phyloP scores from a whole-genome alignment of 257 asterid genomes.

The Solanum pinnatisectum region DNA sequence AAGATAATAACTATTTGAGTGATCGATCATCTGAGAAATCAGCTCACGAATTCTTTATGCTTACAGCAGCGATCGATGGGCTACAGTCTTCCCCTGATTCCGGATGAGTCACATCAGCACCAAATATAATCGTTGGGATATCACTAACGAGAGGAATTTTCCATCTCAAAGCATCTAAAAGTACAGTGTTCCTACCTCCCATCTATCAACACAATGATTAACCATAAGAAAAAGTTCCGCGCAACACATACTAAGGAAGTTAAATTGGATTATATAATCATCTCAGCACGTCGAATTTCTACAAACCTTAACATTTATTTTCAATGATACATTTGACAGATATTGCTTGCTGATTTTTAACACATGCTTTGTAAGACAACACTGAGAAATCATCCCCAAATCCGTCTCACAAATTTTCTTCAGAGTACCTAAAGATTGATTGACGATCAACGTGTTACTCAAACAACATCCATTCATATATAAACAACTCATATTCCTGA shows the following conservation, averaged over 20 bases:
- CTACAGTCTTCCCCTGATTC: conserved; percentile 96
- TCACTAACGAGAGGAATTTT: conserved; percentile 91
- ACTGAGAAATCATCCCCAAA: conserved; percentile 86
- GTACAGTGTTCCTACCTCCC: conserved; percentile 97
- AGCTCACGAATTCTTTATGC: neutral
- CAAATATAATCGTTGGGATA: conserved; percentile 92
- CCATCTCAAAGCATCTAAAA: conserved; percentile 83
- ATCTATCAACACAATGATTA: conserved; percentile 36
- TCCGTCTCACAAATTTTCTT: conserved; percentile 97
- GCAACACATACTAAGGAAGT: neutral
- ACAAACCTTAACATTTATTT: conserved; percentile 85
- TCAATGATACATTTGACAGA: conserved; percentile 91
- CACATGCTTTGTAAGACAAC: conserved; percentile 91
- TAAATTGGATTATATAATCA: neutral
- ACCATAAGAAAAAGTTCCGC: neutral
- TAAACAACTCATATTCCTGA: neutral
- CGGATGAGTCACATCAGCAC: conserved; percentile 98
- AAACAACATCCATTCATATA: neutral
- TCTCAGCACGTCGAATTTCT: neutral
- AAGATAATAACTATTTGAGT: neutral
- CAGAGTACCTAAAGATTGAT: conserved; percentile 51
- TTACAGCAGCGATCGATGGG: conserved; percentile 98
- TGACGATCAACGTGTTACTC: neutral
- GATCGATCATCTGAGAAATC: neutral
- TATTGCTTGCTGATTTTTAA: conserved; percentile 94